Base-by-base conservation (phyloP, 2,329 filamentous ascomycete genomes). In the Colletotrichum lentis region DNA sequence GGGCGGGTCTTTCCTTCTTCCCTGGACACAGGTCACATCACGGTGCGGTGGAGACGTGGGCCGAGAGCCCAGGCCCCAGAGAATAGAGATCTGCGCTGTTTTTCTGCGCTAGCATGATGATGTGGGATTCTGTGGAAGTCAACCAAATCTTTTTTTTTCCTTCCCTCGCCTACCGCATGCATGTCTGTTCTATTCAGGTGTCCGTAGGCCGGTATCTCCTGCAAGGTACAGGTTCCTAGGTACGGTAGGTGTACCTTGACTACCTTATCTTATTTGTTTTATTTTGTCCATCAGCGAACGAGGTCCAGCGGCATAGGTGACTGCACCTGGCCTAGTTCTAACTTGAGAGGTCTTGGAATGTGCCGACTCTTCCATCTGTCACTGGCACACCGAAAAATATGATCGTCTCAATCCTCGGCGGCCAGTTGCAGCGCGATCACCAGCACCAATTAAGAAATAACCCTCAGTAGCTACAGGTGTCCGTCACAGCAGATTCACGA, bases 71-170 rank as follows among this genome's bases (percentile, higher is more conserved):
- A 68, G 67, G 64, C 64, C 55, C 50, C 62, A 50, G 62, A 56
- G 56, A 69, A 66, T 64, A 70, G 66, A 70, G 69, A 70, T 69
- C 69, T 70, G 69, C 69, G 69, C 56, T 53, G 52, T 70, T 68
- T 62, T 57, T 55, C 61, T 41, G 49, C 66, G 62, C 69, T 70
- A 70, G 58, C 66, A 57, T 66, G 52, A 47, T 63, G 52, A 57
- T 52, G 43, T 61, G 60, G 65, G 46, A 18, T 18, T 20, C 16
- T 60, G 55, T 64, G 60, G 43, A 24, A 24, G 24, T 24, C 37
- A 65, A 59, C 61, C 31, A 31, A 31, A 24, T 62, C 57, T 49
- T 62, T 22, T 35, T 22, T 46, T 22, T 46, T 18, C 16, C 37
- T 52, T 6, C 14, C 18, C 12, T n/a, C 27, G 31, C 31, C 31